Evolutionary conservation across 495 filamentous ascomycete species (phyloP), one percentile per base, ranked within the genome.

Genomic region (Daldinia bambusicola): DNA sequence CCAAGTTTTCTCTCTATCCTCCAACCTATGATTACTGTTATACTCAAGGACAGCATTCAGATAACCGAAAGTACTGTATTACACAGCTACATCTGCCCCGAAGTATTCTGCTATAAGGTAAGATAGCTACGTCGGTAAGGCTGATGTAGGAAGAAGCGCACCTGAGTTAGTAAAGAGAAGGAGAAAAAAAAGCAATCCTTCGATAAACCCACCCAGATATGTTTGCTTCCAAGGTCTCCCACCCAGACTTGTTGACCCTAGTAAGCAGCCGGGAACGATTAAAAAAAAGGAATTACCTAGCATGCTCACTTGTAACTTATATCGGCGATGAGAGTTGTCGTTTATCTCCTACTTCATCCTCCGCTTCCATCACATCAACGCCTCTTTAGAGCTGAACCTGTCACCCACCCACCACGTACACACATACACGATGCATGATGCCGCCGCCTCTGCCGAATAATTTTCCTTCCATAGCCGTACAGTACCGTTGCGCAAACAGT

Each of bases 401-500:
- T 66, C 67, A 55, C 53, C 63, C 60, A 61, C 71, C 63, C 59
- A 63, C 71, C 71, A 71, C 73, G 61, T 66, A 73, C 66, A 73
- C 75, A 65, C 75, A 65, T 67, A 74, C 75, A 80, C 74, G 74
- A 82, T 83, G 81, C 81, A 82, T 72, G 60, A 75, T 79, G 78
- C 81, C 81, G 81, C 67, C 65, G 66, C 63, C 67, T 74, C 67
- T 74, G 68, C 70, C 76, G 71, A 76, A 72, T 81, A 80, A 79
- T 80, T 74, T 70, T 66, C 70, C 75, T 72, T 70, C 53, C 69
- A 74, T 75, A 76, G 73, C 72, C 73, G 75, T 78, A 69, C 76
- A 78, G 80, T 76, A 81, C 74, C 74, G 77, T 79, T 76, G 80
- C 77, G 81, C 78, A 80, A 81, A 81, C 79, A 81, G 76, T 73